A percentile compares a stretch with the other conserved stretches of the same genome.
These are phyloP conservation scores for Aspergillus pseudonomiae DNA, from an alignment of 2,329 filamentous ascomycete species.

Conservation along the genomic window DNA sequence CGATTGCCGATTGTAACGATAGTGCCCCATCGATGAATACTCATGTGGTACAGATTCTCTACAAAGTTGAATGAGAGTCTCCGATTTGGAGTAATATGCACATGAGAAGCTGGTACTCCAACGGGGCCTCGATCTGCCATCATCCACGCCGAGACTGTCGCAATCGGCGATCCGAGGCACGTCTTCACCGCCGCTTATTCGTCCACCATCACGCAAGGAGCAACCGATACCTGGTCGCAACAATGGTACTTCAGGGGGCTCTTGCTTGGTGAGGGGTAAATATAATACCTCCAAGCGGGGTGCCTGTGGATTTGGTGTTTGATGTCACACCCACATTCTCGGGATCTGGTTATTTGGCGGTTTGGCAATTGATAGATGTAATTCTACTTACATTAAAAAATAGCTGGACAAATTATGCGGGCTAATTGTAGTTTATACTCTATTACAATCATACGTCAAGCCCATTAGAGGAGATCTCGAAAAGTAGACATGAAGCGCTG, in stretches of 20 bases:
- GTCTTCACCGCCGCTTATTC: neutral
- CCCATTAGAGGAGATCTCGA: too few species aligned
- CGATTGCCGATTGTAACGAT: neutral
- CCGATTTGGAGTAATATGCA: neutral
- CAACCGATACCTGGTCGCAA: neutral
- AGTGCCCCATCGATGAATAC: neutral
- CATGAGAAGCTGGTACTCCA: neutral
- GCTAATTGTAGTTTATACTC: too few species aligned
- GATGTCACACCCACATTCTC: too few species aligned
- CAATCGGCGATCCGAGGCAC: constrained; percentile 1
- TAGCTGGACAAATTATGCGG: too few species aligned
- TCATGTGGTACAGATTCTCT: neutral
- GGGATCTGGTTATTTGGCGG: neutral
- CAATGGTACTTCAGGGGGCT: neutral
- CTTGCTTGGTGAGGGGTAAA: neutral
- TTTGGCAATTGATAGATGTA: neutral
- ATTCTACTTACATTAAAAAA: too few species aligned
- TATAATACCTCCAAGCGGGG: neutral
- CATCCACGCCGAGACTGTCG: neutral
- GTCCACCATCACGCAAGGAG: neutral
- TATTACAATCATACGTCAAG: too few species aligned
- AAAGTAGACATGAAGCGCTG: neutral
- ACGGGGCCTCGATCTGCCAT: neutral
- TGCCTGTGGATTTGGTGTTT: neutral
- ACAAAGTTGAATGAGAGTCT: neutral